Evolutionary conservation across 2,329 filamentous ascomycete genomes (phyloP).

Genomic region (Lizonia empirigonia): DNA sequence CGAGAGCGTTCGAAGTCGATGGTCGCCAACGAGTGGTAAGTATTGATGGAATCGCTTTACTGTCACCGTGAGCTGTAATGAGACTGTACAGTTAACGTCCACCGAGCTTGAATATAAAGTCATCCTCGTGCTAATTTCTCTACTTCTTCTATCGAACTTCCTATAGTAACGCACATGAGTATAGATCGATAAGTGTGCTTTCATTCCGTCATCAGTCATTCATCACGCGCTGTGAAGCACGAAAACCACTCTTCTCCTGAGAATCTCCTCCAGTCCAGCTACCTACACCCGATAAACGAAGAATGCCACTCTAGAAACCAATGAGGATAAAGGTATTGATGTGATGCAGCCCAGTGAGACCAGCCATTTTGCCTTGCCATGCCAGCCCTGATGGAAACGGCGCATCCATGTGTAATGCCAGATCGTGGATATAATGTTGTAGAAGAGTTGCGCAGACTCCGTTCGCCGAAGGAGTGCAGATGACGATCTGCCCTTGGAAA

Average conservation of each 20-base stretch:
- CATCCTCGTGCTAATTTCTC: constrained; percentile 8
- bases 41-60: too few relatives aligned
- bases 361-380: constrained; percentile 5
- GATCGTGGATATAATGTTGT: constrained; percentile 16
- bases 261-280: not conserved
- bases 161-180: constrained; percentile 18
- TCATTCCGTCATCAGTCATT: constrained; percentile 18
- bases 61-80: too few relatives aligned
- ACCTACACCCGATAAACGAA: constrained; percentile 1
- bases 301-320: constrained; percentile 10
- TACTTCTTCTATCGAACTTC: constrained; percentile 13
- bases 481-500: constrained; percentile 3
- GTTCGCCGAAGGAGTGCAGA: constrained; percentile 9
- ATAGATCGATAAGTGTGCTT: constrained; percentile 18
- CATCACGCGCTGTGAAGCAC: constrained; percentile 4
- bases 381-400: constrained; percentile 6
- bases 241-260: not conserved
- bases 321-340: constrained; percentile 9
- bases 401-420: constrained; percentile 10
- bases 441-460: constrained; percentile 11
- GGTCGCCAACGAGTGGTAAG: too few relatives aligned
- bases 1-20: too few relatives aligned
- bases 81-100: too few relatives aligned
- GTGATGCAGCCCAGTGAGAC: constrained; percentile 7
- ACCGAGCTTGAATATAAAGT: too few relatives aligned